These are phyloP conservation scores for Tilletia indica DNA, from an alignment of 1,284 basidiomycete genomes.

Conservation along the genomic window DNA sequence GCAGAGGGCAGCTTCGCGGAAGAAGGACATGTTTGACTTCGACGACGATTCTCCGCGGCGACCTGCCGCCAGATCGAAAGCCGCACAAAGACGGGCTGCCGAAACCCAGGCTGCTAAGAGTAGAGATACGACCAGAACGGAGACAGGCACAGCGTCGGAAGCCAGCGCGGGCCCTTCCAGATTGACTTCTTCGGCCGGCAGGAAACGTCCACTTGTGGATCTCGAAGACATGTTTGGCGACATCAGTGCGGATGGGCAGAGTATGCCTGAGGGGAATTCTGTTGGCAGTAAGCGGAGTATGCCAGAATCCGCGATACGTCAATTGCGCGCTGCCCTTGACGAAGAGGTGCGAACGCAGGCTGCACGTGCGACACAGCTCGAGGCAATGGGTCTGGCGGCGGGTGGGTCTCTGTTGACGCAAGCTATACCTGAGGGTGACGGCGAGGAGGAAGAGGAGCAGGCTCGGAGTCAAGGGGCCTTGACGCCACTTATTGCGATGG, in stretches of 20 bases:
- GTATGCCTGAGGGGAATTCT: background rate
- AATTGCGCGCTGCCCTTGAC: background rate
- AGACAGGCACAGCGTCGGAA: no score
- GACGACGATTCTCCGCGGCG: background rate
- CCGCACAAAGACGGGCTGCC: background rate
- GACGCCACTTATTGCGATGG: slow-evolving; percentile 8
- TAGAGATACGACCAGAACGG: no score
- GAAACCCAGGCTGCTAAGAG: background rate
- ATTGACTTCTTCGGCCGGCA: background rate
- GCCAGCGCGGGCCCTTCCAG: background rate
- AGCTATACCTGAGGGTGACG: background rate
- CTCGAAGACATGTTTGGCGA: background rate
- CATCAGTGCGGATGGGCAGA: background rate
- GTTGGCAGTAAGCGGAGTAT: no score
- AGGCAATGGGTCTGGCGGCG: background rate
- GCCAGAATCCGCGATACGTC: background rate
- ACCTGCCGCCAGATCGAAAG: background rate
- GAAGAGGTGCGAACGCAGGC: slow-evolving; percentile 8
- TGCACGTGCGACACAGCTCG: background rate
- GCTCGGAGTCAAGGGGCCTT: background rate
- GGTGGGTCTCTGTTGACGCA: background rate
- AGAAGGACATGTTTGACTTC: background rate
- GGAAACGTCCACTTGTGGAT: background rate
- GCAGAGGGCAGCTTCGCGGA: background rate
- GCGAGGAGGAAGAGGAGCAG: background rate